Evolutionary conservation across 2,329 filamentous ascomycete species (phyloP).

Genomic region (Colletotrichum cuscutae): DNA sequence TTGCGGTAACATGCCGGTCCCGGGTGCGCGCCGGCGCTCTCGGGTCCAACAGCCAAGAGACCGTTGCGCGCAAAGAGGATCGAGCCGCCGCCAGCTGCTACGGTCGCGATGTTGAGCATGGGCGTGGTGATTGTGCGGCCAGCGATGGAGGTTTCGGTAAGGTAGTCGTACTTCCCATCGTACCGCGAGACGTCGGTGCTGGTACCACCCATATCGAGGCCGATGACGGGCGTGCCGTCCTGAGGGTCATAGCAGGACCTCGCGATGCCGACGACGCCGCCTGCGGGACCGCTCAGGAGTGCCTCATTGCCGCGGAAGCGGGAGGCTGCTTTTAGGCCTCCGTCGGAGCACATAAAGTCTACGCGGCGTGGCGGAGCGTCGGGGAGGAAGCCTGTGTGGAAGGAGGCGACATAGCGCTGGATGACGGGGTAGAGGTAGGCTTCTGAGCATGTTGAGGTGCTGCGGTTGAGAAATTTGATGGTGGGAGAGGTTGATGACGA

Average conservation of each 20-base stretch:
- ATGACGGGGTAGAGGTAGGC: conserved; percentile 79
- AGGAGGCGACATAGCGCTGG: conserved; percentile 73
- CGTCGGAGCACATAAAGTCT: conserved; percentile 74
- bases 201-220: conserved; percentile 66
- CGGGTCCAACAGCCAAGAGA: conserved; percentile 76
- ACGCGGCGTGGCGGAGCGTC: conserved; percentile 64
- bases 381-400: conserved; percentile 67
- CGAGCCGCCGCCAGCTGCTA: conserved; percentile 62
- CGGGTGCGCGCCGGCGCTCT: conserved; percentile 77
- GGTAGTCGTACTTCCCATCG: conserved; percentile 75
- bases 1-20: conserved; percentile 79
- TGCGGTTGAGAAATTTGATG: conserved; percentile 76
- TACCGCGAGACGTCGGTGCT: conserved; percentile 78
- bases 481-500: conserved; percentile 76
- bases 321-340: conserved; percentile 59
- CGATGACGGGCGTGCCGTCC: conserved; percentile 71
- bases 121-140: conserved; percentile 78
- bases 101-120: conserved; percentile 80
- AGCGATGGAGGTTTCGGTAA: conserved; percentile 77
- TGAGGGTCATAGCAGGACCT: conserved; percentile 73
- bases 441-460: conserved; percentile 76
- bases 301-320: conserved; percentile 73
- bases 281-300: conserved; percentile 75
- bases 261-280: conserved; percentile 78
- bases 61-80: conserved; percentile 75